Evolutionary conservation across 805 yeast species (phyloP), one percentile per base, ranked within the genome.

Genomic region (Metschnikowia cubensis): DNA sequence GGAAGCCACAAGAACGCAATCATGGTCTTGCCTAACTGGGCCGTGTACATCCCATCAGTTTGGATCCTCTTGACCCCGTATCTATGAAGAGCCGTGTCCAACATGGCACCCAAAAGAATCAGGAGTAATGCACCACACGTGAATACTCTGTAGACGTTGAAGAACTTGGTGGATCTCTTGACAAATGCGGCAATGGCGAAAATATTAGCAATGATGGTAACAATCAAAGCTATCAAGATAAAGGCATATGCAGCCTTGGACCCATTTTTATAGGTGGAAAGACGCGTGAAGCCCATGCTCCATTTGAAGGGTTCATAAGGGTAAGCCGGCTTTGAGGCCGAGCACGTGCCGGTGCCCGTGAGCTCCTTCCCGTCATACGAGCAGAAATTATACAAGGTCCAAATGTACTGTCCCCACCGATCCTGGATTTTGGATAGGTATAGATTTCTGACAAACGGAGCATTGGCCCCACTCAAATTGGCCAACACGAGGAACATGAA

Each of bases 401-500:
- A 52, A 34, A 47, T 47, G 42, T 52, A 50, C 29, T 44, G 48
- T 22, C 56, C 32, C 14, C 25, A 45, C 34, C 45, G 25, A 44
- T 47, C 56, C 39, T 36, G 42, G 35, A 50, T 48, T 14, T 42
- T 48, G 32, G 54, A 50, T 32, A 52, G 44, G 43, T 52, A 47
- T 7, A 52, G 50, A 22, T 49, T 49, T 31, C 55, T 43, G 34
- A 49, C 52, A 31, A 52, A 52, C 4, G 53, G 53, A 4, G 55
- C 53, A 4, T 45, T 33, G 20, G 51, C 55, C 2, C 55, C 55
- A 34, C 55, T 52, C 29, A 52, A 42, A 39, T 52, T 52, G 41
- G 53, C 52, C 51, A 52, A 44, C 33, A 52, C 42, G 34, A 52
- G 53, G 31, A 52, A 50, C 51, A 47, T 31, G 48, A 52, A 50